Conservation (phyloP, 2,329 filamentous ascomycete genomes). For the Phialophora verrucosa region DNA sequence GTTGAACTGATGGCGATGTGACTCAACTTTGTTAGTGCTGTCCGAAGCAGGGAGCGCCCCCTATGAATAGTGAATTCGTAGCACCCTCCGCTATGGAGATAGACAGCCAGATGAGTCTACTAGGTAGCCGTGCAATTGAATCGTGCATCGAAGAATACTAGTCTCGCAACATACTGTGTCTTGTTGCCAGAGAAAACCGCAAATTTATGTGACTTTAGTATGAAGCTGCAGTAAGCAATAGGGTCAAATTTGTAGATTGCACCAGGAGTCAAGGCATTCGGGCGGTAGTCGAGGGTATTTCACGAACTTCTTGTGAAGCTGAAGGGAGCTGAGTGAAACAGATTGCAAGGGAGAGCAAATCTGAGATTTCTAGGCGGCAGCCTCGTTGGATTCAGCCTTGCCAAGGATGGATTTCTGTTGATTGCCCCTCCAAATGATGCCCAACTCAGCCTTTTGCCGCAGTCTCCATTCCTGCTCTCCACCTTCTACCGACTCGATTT, state of each 20-base stretch:
- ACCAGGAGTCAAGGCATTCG: background rate
- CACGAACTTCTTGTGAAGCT: background rate
- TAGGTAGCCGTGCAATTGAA: background rate
- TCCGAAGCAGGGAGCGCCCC: background rate
- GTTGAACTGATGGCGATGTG: background rate
- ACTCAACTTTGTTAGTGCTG: background rate
- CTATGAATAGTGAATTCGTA: background rate
- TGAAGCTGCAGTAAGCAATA: background rate
- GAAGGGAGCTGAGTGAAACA: background rate
- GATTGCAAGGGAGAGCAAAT: background rate
- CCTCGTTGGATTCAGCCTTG: constrained; percentile 10
- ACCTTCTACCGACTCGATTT: constrained; percentile 1
- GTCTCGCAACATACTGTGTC: background rate
- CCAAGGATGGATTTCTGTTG: constrained; percentile 11
- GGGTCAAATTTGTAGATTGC: background rate
- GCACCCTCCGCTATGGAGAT: background rate
- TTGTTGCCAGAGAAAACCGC: background rate
- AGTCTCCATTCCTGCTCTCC: background rate
- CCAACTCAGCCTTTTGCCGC: background rate
- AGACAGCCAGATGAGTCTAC: background rate
- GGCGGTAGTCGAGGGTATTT: background rate
- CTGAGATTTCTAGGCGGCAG: background rate
- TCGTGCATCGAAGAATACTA: background rate
- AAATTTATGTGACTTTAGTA: background rate
- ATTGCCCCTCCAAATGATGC: constrained; percentile 13